Percentiles rank a stretch among this genome's conserved stretches.
phyloP scores from a whole-genome alignment of 345 rosid species.

The Bruguiera gymnorhiza region DNA sequence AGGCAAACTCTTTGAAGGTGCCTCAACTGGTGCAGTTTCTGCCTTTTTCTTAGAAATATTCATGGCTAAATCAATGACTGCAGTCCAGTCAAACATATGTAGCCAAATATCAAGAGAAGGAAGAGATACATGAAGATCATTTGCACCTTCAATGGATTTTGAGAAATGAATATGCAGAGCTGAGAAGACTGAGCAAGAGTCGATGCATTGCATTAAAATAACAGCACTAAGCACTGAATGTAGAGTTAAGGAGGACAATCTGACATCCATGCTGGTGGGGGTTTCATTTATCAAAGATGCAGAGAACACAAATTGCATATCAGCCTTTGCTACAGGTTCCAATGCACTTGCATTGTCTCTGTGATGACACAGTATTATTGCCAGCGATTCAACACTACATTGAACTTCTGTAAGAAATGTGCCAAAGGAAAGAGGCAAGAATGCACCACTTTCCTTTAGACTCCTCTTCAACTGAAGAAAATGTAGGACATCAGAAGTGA shows the following conservation, averaged over 20 bases:
- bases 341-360: conserved; percentile 32
- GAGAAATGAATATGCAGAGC: conserved; percentile 47
- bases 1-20: conserved; percentile 24
- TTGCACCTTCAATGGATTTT: conserved; percentile 34
- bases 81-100: conserved; percentile 53
- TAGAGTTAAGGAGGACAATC: conserved; percentile 47
- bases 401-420: conserved; percentile 36
- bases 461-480: conserved; percentile 48
- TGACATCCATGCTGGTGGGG: conserved; percentile 40
- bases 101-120: conserved; percentile 81
- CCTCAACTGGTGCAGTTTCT: conserved; percentile 22
- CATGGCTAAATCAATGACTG: conserved; percentile 40
- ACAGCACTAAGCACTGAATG: conserved; percentile 47
- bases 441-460: conserved; percentile 33
- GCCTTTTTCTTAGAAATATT: conserved; percentile 36
- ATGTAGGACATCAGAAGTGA: conserved; percentile 50
- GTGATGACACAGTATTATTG: conserved; percentile 34
- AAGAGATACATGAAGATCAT: conserved; percentile 47
- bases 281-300: conserved; percentile 52
- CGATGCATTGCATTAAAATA: conserved; percentile 55
- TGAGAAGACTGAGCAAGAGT: conserved; percentile 35
- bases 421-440: conserved; percentile 35
- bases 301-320: conserved; percentile 52
- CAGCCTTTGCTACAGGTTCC: conserved; percentile 58
- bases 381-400: conserved; percentile 51